Base-by-base conservation (phyloP, 2,329 filamentous ascomycete genomes). In the Fonsecaea multimorphosa region DNA sequence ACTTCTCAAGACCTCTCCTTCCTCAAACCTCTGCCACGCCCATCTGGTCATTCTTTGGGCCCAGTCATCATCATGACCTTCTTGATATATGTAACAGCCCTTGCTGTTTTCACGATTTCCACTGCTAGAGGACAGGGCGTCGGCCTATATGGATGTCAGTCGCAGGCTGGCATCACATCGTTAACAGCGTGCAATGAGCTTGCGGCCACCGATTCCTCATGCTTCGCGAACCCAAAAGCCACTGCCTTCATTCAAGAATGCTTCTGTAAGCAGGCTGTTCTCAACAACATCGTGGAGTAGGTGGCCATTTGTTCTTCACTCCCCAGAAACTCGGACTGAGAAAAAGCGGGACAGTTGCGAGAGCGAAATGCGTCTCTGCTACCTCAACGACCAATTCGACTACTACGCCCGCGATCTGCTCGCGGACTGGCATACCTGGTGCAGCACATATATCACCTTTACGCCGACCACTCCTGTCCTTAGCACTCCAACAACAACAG, bases 331-430 rank as follows among this genome's bases (percentile, higher is more conserved):
- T 19, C 16, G 24, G n/a, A n/a, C 22, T 53, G 8, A 53, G 14
- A 14, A 32, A 29, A 14, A 32, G 12, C 7, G 16, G 9, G n/a
- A 12, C n/a, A 53, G 51, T n/a, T 53, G 51, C 22, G 51, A 32
- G 24, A 53, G 51, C 51, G 51, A 53, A 32, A 12, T 29, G 3
- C 51, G 22, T 27, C 51, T 53, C 14, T 53, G 51, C 31, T 53
- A 53, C n/a, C 51, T 31, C 51, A 53, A 53, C 24, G 51, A 53
- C 51, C 51, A 53, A 14, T 53, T 29, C 22, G 51, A 53, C 51
- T 53, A 53, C 51, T 53, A 53, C 12, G 27, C 27, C 22, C 29
- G 11, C 7, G 24, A 16, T 53, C 14, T 22, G 14, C 22, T 53
- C 5, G 9, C 6, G 19, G 22, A 53, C 12, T 53, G 51, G 51